Evolutionary conservation across 177 flowering plant genomes (phyloP).

Genomic region (Tripterygium wilfordii): DNA sequence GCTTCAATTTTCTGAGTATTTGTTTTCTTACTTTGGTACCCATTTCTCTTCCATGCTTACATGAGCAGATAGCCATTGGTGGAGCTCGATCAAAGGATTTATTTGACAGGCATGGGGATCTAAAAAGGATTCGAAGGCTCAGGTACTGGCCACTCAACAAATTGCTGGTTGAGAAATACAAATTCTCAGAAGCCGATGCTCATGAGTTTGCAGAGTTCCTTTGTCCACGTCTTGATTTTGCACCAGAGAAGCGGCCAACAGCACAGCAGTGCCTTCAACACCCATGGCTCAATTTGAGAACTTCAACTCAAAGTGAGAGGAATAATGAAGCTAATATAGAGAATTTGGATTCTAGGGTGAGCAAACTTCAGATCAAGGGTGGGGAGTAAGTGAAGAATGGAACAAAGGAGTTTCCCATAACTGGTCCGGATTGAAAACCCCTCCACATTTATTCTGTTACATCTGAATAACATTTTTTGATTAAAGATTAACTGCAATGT

Average conservation of each 20-base stretch:
- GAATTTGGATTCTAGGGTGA: not conserved
- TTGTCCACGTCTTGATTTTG: conserved; percentile 76
- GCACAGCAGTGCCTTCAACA: conserved; percentile 83
- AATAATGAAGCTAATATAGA: not conserved
- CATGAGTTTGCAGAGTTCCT: conserved; percentile 72
- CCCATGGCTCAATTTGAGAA: conserved; percentile 42
- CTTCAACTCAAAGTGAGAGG: not conserved
- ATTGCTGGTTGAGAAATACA: conserved; percentile 64
- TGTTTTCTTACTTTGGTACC: not conserved
- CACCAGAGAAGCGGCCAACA: conserved; percentile 91
- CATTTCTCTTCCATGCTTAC: not conserved
- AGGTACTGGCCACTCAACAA: conserved; percentile 63
- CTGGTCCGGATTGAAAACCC: conserved; percentile 8
- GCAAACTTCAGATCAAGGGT: not conserved
- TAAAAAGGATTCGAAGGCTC: conserved; percentile 81
- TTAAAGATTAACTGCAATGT: conserved; percentile 20
- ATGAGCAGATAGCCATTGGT: conserved; percentile 61
- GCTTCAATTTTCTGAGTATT: not conserved
- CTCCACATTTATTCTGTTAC: no score
- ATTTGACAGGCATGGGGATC: conserved; percentile 86
- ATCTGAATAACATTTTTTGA: conserved; percentile 14
- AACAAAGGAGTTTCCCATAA: conserved; percentile 3
- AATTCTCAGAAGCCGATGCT: conserved; percentile 63
- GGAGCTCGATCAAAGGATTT: conserved; percentile 78
- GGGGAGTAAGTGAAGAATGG: conserved; percentile 39